phyloP scores from a whole-genome alignment of 2,329 filamentous ascomycete genomes.

The Keithomyces neogunnii region DNA sequence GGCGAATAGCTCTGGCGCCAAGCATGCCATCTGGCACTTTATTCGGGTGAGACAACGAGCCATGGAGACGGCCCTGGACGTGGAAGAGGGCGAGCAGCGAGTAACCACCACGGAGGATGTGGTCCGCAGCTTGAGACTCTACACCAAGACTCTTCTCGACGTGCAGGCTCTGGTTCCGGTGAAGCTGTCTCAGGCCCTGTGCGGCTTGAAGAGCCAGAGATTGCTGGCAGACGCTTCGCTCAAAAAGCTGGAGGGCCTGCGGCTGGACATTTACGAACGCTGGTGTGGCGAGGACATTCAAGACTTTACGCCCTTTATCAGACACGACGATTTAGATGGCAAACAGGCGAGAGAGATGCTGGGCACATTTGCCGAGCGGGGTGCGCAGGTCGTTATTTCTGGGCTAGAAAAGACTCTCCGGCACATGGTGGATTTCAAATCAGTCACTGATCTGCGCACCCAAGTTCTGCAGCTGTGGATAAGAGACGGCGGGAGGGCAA shows the following conservation, averaged over 20 bases:
- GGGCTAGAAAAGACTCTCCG: constrained; percentile 54
- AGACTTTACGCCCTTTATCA: constrained; percentile 80
- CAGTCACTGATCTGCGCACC: constrained; percentile 61
- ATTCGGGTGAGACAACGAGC: constrained; percentile 63
- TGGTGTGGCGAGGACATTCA: constrained; percentile 80
- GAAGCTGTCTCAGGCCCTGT: constrained; percentile 61
- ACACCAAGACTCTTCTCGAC: constrained; percentile 67
- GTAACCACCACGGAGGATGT: constrained; percentile 39
- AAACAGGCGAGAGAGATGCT: constrained; percentile 52
- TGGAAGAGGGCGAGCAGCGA: constrained; percentile 30
- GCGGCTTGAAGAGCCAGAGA: constrained; percentile 58
- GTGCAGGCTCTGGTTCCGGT: constrained; percentile 69
- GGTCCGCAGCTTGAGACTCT: constrained; percentile 59
- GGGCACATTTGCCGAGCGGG: constrained; percentile 53
- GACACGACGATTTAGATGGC: constrained; percentile 66
- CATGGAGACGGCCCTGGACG: constrained; percentile 54
- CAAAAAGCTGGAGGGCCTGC: constrained; percentile 56
- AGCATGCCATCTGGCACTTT: constrained; percentile 73
- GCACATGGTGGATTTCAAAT: constrained; percentile 55
- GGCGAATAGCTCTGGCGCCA: constrained; percentile 68
- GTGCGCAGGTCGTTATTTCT: constrained; percentile 49
- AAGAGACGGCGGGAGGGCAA: constrained; percentile 52
- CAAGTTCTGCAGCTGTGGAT: constrained; percentile 70
- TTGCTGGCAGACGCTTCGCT: constrained; percentile 66
- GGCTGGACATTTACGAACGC: constrained; percentile 66